Conservation (phyloP, 768 basidiomycete genomes). For the Xerocomellus amylosporus region DNA sequence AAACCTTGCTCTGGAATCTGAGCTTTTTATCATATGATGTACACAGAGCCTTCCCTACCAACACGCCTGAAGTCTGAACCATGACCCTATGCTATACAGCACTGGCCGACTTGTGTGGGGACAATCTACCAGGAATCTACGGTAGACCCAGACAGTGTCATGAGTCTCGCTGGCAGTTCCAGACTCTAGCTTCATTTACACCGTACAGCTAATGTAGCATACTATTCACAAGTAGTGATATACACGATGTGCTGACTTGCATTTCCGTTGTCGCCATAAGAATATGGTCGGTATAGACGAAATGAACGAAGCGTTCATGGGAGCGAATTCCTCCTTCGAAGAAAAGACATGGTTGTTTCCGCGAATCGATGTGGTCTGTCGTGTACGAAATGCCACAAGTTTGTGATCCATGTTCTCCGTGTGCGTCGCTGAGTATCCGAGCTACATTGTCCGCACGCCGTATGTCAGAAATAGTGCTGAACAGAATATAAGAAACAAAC, state of each 20-base stretch:
- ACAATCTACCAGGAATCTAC: conserved; percentile 26
- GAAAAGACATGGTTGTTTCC: conserved; percentile 7
- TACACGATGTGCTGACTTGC: neutral
- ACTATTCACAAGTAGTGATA: conserved; percentile 3
- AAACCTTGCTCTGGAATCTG: too few relatives aligned
- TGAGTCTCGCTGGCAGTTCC: conserved; percentile 58
- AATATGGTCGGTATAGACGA: neutral
- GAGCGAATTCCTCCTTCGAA: conserved; percentile 10
- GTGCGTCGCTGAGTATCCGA: neutral
- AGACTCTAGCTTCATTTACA: conserved; percentile 35
- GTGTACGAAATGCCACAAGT: conserved; percentile 12
- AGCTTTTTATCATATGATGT: too few relatives aligned
- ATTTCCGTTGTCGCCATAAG: neutral
- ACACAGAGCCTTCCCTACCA: too few relatives aligned
- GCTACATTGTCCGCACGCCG: neutral
- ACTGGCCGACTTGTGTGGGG: conserved; percentile 42
- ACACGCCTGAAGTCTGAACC: too few relatives aligned
- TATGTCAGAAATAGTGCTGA: neutral
- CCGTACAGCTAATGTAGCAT: neutral
- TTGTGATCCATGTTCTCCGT: conserved; percentile 14
- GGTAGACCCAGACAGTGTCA: conserved; percentile 54
- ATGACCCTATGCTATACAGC: too few relatives aligned
- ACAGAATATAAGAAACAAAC: conserved; percentile 7
- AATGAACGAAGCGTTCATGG: conserved; percentile 1
- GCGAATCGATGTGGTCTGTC: conserved; percentile 8